phyloP scores from a whole-genome alignment of 2,329 filamentous ascomycete species.

The Pseudovirgaria hyperparasitica region DNA sequence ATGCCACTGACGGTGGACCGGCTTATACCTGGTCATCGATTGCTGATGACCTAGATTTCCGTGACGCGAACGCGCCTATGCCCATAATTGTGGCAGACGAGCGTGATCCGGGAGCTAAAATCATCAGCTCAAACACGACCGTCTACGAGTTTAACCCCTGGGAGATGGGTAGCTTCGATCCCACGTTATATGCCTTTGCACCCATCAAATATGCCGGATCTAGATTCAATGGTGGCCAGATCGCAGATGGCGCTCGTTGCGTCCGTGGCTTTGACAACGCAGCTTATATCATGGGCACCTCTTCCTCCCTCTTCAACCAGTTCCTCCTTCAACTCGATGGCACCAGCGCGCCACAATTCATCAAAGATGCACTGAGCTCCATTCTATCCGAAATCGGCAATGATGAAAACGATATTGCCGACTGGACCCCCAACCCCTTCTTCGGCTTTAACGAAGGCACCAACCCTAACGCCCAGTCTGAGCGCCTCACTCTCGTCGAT shows the following conservation, averaged over 20 bases:
- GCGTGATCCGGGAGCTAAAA: conserved; percentile 45
- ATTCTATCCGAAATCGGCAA: conserved; percentile 45
- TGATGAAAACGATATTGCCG: conserved; percentile 58
- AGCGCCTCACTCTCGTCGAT: conserved; percentile 58
- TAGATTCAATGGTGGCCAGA: conserved; percentile 50
- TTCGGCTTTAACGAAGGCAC: conserved; percentile 46
- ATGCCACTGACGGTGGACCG: conserved; percentile 60
- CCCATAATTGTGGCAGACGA: conserved; percentile 62
- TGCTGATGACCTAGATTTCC: conserved; percentile 48
- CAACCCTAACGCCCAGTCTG: conserved; percentile 42
- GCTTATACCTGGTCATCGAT: conserved; percentile 76
- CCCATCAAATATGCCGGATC: conserved; percentile 62
- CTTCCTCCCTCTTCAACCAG: conserved; percentile 72
- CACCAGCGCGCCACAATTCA: conserved; percentile 32
- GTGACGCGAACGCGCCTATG: conserved; percentile 51
- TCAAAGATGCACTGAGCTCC: conserved; percentile 38
- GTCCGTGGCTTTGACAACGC: conserved; percentile 71
- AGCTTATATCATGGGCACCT: conserved; percentile 77
- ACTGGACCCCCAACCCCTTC: conserved; percentile 67
- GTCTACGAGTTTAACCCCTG: conserved; percentile 69
- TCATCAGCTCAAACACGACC: conserved; percentile 59
- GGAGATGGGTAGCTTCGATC: conserved; percentile 68
- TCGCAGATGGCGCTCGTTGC: conserved; percentile 47
- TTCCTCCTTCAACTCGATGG: conserved; percentile 54
- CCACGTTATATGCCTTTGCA: conserved; percentile 57